Percentiles rank a stretch among this genome's conserved stretches.
Conservation (phyloP, 176 grass and related monocot species). For the Triticum timopheevii region DNA sequence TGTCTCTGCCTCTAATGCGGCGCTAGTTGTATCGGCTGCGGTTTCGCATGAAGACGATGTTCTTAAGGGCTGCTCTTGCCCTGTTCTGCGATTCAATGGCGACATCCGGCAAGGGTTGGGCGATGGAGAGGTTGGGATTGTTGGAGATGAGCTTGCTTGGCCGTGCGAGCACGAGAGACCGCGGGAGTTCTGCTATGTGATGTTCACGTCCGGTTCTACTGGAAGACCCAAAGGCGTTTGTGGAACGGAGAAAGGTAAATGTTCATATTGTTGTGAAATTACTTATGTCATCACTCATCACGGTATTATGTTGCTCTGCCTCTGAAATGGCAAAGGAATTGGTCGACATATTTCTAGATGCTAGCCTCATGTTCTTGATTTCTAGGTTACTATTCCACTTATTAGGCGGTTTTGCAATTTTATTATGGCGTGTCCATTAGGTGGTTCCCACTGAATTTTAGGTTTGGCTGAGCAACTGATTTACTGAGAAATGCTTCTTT, state of each 20-base stretch:
- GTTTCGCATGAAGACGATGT: background rate
- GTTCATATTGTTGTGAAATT: background rate
- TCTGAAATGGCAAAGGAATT: background rate
- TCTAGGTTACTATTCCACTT: background rate
- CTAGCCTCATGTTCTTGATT: background rate
- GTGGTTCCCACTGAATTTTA: background rate
- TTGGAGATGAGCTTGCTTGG: conserved; percentile 44
- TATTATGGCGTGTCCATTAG: background rate
- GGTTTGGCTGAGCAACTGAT: conserved; percentile 10
- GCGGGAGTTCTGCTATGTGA: conserved; percentile 69
- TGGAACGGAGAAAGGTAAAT: conserved; percentile 71
- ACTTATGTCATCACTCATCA: background rate
- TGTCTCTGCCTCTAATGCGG: conserved; percentile 50
- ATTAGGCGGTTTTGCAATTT: background rate
- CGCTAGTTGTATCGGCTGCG: conserved; percentile 28
- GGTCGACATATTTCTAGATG: background rate
- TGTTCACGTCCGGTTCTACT: conserved; percentile 93
- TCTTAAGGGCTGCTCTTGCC: conserved; percentile 18
- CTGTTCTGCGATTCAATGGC: conserved; percentile 38
- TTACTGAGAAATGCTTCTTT: conserved; percentile 40
- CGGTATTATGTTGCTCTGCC: background rate
- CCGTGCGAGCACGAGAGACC: conserved; percentile 35
- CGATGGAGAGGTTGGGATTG: background rate
- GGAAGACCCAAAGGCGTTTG: conserved; percentile 90
- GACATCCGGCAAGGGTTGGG: background rate